A percentile compares a stretch with the other conserved stretches of the same genome.
Conservation (phyloP, 176 grass and related monocot genomes). For the Alopecurus myosuroides region DNA sequence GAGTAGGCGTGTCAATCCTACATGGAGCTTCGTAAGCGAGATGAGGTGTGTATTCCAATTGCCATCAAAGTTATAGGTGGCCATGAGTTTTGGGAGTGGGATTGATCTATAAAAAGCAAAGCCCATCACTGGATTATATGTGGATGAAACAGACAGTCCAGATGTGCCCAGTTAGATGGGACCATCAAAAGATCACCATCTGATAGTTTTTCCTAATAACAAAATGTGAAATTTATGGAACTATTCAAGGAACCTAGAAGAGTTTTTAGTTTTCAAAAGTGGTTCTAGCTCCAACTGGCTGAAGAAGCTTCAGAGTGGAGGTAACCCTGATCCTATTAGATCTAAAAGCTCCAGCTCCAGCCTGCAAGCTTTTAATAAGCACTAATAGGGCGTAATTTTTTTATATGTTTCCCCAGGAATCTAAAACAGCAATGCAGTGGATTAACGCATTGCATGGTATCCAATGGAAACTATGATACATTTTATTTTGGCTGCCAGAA, state of each 20-base stretch:
- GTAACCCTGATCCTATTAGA: neutral
- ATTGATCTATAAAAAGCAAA: neutral
- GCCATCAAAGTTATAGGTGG: neutral
- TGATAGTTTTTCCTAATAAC: neutral
- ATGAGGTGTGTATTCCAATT: neutral
- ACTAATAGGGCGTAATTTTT: neutral
- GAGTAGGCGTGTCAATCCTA: neutral
- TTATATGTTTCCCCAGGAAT: neutral
- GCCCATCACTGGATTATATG: neutral
- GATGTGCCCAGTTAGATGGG: neutral
- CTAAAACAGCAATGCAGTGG: neutral
- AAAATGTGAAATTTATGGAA: too few species aligned
- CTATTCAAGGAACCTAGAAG: neutral
- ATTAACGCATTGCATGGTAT: neutral
- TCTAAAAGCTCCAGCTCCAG: neutral
- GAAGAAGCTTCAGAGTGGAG: neutral
- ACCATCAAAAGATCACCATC: neutral
- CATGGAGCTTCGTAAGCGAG: too few species aligned
- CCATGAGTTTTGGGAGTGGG: neutral
- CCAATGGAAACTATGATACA: neutral
- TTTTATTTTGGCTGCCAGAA: neutral
- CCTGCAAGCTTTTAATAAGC: neutral
- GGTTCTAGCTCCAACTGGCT: neutral
- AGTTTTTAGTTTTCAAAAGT: constrained; percentile 6
- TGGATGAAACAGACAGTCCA: neutral